phyloP scores from a whole-genome alignment of 352 stramenopile species.

The Phytophthora podocarpi region DNA sequence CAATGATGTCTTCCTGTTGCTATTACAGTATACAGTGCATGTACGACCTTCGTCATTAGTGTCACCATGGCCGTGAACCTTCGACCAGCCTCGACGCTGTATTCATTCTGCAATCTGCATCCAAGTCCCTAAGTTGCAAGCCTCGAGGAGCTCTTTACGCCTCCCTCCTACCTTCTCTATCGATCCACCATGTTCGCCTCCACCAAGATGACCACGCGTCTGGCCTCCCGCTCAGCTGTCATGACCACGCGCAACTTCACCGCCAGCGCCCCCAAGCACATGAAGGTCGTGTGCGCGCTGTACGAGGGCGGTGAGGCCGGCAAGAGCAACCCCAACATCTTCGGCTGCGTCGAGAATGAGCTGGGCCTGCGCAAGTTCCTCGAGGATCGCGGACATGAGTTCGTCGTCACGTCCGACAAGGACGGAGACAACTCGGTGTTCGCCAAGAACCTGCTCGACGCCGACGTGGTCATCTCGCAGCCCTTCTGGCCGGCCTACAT shows the following conservation, averaged over 20 bases:
- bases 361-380: constrained; percentile 50
- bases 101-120: constrained; percentile 31
- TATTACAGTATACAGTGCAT: too few species aligned
- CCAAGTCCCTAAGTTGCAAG: constrained; percentile 13
- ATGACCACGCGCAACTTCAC: constrained; percentile 28
- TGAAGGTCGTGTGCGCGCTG: constrained; percentile 42
- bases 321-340: constrained; percentile 37
- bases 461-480: constrained; percentile 55
- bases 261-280: constrained; percentile 31
- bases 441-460: constrained; percentile 39
- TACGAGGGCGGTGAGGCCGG: constrained; percentile 37
- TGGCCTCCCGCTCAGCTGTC: constrained; percentile 14
- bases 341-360: constrained; percentile 50
- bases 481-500: constrained; percentile 62
- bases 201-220: constrained; percentile 24
- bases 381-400: constrained; percentile 43
- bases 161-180: not conserved
- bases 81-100: not conserved
- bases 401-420: constrained; percentile 53
- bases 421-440: constrained; percentile 51
- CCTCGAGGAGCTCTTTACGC: too few species aligned
- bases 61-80: too few species aligned
- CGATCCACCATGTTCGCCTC: constrained; percentile 31
- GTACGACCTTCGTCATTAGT: not conserved
- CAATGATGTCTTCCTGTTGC: not conserved